Conservation (phyloP, 192 early-diverging fungal genomes). For the Mortierella hygrophila region DNA sequence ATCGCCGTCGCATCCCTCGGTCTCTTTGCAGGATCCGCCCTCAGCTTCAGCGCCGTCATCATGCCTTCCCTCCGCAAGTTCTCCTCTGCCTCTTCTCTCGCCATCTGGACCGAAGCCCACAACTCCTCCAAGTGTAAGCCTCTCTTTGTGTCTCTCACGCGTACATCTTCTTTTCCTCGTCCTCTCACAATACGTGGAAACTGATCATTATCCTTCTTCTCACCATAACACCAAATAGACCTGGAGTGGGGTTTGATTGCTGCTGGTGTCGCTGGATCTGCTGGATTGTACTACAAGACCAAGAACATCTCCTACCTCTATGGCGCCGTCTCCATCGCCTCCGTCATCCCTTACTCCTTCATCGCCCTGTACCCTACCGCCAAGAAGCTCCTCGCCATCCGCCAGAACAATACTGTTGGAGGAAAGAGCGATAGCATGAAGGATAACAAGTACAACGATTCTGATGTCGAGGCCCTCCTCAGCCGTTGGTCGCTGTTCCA, state of each 20-base stretch:
- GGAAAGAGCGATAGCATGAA: slow-evolving; percentile 42
- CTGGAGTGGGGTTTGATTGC: slow-evolving; percentile 9
- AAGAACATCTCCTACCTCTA: slow-evolving; percentile 43
- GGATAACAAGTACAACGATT: slow-evolving; percentile 35
- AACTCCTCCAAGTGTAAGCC: slow-evolving; percentile 18
- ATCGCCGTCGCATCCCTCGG: slow-evolving; percentile 23
- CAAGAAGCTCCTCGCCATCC: slow-evolving; percentile 45
- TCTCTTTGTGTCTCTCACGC: not conserved
- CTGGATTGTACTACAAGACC: slow-evolving; percentile 45
- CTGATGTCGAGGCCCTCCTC: slow-evolving; percentile 17
- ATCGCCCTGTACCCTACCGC: slow-evolving; percentile 12
- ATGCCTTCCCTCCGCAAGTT: slow-evolving; percentile 26
- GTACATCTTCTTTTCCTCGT: not conserved
- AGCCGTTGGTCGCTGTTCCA: slow-evolving; percentile 32
- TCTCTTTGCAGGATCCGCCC: slow-evolving; percentile 15
- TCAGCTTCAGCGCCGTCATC: slow-evolving; percentile 16
- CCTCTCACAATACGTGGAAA: not conserved
- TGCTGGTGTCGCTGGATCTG: slow-evolving; percentile 9
- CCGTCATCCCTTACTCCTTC: slow-evolving; percentile 21
- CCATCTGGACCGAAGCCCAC: slow-evolving; percentile 19
- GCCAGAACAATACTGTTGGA: slow-evolving; percentile 34
- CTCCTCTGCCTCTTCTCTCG: slow-evolving; percentile 19
- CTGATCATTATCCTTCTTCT: not conserved
- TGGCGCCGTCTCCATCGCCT: slow-evolving; percentile 26
- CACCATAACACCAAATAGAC: slow-evolving; percentile 6